Percentiles rank a stretch among this genome's conserved stretches.
These are phyloP conservation scores for Arctostaphylos glauca DNA, from an alignment of 148 eudicot genomes.

Conservation along the genomic window DNA sequence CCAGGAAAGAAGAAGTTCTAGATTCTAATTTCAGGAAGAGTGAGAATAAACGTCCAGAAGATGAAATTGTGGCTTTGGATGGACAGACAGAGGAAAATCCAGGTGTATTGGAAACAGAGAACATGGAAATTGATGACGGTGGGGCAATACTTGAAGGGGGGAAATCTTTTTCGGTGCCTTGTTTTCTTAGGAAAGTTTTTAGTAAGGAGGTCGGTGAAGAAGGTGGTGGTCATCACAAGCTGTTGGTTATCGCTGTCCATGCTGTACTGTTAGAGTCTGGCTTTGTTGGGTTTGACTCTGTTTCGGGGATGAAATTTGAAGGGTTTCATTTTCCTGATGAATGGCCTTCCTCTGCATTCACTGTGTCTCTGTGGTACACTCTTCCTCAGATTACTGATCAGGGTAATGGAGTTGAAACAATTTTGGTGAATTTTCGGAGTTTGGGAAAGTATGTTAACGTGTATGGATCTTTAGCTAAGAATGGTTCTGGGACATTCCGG, in stretches of 20 bases:
- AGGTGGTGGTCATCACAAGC: conserved; percentile 52
- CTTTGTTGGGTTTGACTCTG: conserved; percentile 55
- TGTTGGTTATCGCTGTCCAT: conserved; percentile 73
- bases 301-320: conserved; percentile 34
- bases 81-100: conserved; percentile 13
- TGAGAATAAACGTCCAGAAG: neutral
- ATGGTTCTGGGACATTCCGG: conserved; percentile 36
- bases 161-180: conserved; percentile 65
- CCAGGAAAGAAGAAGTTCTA: neutral
- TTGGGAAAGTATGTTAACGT: conserved; percentile 56
- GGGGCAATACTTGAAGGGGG: conserved; percentile 21
- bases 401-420: conserved; percentile 30
- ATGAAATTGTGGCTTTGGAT: neutral
- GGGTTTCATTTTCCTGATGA: conserved; percentile 51
- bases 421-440: conserved; percentile 65
- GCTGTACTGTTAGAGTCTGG: conserved; percentile 84
- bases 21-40: neutral
- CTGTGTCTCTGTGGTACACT: conserved; percentile 56
- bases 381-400: conserved; percentile 46
- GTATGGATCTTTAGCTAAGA: conserved; percentile 53
- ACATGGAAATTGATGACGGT: conserved; percentile 58
- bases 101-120: conserved; percentile 17
- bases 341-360: conserved; percentile 61
- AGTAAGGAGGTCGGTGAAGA: conserved; percentile 65
- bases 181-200: conserved; percentile 75